Percentiles rank a stretch among this genome's conserved stretches.
Conservation (phyloP, 1,139 yeast genomes). For the Suhomyces panamericanus region DNA sequence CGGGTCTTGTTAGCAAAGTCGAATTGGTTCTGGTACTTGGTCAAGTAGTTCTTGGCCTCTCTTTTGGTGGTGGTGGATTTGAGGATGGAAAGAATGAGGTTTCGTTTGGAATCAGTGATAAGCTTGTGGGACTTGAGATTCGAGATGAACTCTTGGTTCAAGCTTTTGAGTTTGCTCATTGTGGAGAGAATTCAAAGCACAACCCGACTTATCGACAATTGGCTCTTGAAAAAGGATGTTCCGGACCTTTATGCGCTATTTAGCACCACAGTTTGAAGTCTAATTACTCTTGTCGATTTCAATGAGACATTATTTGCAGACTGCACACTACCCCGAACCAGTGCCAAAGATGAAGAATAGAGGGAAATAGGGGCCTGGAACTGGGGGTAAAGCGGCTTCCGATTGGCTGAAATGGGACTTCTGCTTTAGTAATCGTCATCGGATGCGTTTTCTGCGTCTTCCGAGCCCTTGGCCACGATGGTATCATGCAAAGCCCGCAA, state of each 20-base stretch:
- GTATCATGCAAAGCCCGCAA: conserved; percentile 53
- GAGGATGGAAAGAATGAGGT: conserved; percentile 64
- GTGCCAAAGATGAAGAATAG: no score
- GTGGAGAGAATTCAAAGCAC: not conserved
- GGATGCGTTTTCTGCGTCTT: conserved; percentile 12
- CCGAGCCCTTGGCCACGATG: conserved; percentile 23
- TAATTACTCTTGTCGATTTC: not conserved
- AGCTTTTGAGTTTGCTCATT: conserved; percentile 36
- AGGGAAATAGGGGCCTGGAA: no score
- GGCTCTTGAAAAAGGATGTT: not conserved
- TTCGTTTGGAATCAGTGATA: conserved; percentile 43
- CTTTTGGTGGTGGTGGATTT: conserved; percentile 76
- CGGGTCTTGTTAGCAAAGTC: conserved; percentile 24
- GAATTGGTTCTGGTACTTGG: conserved; percentile 54
- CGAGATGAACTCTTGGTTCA: conserved; percentile 39
- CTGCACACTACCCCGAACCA: not conserved
- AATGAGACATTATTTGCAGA: not conserved
- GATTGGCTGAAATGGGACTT: no score
- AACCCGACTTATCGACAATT: not conserved
- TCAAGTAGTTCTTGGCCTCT: conserved; percentile 66
- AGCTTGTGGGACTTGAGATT: conserved; percentile 37
- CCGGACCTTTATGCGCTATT: not conserved
- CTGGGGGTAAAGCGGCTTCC: no score
- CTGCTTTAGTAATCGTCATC: conserved; percentile 15
- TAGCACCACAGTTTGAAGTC: not conserved